Conservation (phyloP, 768 basidiomycete species). For the Suillus spraguei region DNA sequence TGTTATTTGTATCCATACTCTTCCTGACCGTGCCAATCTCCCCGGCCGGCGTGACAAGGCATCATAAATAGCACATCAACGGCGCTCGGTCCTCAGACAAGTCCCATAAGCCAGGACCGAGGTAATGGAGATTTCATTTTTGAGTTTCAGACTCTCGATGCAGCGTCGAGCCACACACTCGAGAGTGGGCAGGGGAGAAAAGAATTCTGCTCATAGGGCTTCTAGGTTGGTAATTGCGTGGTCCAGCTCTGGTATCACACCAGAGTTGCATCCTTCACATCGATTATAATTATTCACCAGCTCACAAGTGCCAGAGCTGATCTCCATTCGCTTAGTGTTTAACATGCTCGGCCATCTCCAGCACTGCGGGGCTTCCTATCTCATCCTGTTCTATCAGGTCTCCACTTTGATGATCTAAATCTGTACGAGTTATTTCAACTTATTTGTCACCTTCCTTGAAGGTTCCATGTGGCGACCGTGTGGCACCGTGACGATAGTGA, state of each 20-base stretch:
- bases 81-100: neutral
- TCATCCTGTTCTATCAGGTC: neutral
- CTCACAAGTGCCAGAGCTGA: neutral
- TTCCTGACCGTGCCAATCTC: neutral
- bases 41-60: neutral
- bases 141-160: neutral
- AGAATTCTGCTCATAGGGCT: neutral
- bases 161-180: neutral
- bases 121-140: neutral
- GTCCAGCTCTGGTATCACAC: neutral
- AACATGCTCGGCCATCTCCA: constrained; percentile 8
- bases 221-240: neutral
- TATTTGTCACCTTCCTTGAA: too few species aligned
- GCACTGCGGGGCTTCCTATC: neutral
- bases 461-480: neutral
- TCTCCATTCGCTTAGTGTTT: neutral
- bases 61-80: neutral
- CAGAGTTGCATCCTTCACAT: neutral
- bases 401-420: neutral
- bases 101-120: neutral
- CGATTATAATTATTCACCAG: neutral
- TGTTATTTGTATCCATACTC: neutral
- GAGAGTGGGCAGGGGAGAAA: neutral
- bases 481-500: neutral
- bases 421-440: neutral